These are phyloP conservation scores for Aspergillus jensenii DNA, from an alignment of 2,329 filamentous ascomycete species.

Conservation along the genomic window DNA sequence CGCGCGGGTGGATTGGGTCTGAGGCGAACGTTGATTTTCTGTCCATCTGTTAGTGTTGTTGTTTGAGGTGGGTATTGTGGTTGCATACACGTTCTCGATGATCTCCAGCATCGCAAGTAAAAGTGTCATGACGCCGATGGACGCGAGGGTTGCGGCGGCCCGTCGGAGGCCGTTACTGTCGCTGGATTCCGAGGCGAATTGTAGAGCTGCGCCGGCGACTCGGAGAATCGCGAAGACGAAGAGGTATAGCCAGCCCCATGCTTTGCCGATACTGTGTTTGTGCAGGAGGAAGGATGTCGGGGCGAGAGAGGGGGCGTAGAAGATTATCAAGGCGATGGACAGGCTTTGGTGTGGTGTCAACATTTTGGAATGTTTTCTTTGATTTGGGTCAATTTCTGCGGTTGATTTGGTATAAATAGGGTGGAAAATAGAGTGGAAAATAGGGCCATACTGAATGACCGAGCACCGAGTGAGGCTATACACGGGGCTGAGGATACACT, in stretches of 20 bases:
- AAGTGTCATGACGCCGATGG: not conserved
- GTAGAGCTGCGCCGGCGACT: not conserved
- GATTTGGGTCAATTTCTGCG: no score
- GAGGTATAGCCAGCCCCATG: not conserved
- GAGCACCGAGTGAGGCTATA: no score
- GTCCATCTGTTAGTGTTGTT: not conserved
- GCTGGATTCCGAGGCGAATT: not conserved
- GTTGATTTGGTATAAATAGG: no score
- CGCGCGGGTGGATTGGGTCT: not conserved
- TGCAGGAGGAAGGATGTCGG: not conserved
- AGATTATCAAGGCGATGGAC: not conserved
- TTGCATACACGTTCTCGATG: not conserved
- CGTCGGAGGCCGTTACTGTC: not conserved
- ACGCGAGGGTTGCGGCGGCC: not conserved
- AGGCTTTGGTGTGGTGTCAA: not conserved
- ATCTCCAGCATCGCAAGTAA: not conserved
- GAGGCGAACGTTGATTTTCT: not conserved
- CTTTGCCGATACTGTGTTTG: not conserved
- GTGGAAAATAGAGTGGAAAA: no score
- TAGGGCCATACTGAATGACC: no score
- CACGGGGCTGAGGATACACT: no score
- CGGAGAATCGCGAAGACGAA: not conserved
- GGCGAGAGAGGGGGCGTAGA: not conserved
- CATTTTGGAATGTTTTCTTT: no score
- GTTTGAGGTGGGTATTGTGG: not conserved